Base-by-base conservation (phyloP, 2,329 filamentous ascomycete genomes). In the Fusarium papillatum region DNA sequence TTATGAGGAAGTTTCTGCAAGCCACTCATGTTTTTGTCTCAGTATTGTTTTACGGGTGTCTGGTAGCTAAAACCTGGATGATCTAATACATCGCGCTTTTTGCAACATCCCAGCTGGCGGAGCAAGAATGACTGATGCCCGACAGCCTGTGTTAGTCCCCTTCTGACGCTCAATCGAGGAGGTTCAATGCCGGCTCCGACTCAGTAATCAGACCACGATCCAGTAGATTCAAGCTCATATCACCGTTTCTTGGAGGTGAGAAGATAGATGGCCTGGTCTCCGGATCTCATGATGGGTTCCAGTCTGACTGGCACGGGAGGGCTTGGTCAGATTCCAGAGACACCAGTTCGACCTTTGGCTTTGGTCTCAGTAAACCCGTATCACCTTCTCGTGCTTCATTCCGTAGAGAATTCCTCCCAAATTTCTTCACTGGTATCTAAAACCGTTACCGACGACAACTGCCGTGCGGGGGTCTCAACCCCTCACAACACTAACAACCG, bases 391-490 rank as follows among this genome's bases (percentile, higher is more conserved):
- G 24, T n/a, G 17, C 3, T 31, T 19, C 26, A 53, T 53, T 53
- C 17, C 48, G 17, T 6, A 6, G 17, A 14, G 10, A 3, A 53
- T 53, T 53, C 48, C 48, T 53, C 17, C 17, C 17, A 36, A 36
- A 13, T 29, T 31, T 31, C 17, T n/a, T 31, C 48, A 29, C n/a
- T 16, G n/a, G n/a, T 11, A 39, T 60, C 7, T 16, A 13, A 34
- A 34, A 2, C 19, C 10, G 55, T 19, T 74, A 55, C 72, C 72
- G 72, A 61, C 36, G 36, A 41, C 29, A 75, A 69, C 72, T 74
- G 72, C 72, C 72, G 72, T 14, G 72, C 55, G 72, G 72, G 72
- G 72, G 61, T 53, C 14, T 43, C 8, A 17, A 69, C 72, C 72
- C 50, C 50, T 55, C 50, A 55, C 55, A 26, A 17, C 55, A 39